These are phyloP conservation scores for Dictyophora rubrovolvata DNA, from an alignment of 768 basidiomycete genomes.

Conservation along the genomic window DNA sequence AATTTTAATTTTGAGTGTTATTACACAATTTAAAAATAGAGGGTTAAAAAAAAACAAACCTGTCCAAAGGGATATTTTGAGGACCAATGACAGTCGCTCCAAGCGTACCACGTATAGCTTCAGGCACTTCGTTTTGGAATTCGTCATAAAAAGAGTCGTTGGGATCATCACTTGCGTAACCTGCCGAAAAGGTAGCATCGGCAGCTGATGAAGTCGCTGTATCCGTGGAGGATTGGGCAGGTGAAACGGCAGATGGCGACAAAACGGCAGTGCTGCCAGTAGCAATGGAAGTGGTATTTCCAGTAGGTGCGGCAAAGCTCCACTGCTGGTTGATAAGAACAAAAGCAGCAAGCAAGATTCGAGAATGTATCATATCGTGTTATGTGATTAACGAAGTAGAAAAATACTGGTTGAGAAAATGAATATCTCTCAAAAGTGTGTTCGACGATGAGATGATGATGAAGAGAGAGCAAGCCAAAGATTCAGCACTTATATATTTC, in stretches of 20 bases:
- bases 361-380: background rate
- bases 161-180: background rate
- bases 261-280: background rate
- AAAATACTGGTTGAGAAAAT: too few species aligned
- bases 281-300: background rate
- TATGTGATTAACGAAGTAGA: too few species aligned
- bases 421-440: background rate
- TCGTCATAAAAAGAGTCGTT: slow-evolving; percentile 5
- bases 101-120: slow-evolving; percentile 35
- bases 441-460: background rate
- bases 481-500: background rate
- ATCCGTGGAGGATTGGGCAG: background rate
- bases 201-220: background rate
- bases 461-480: background rate
- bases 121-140: slow-evolving; percentile 19
- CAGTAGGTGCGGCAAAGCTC: background rate
- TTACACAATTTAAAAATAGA: background rate
- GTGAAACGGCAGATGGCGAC: background rate
- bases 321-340: background rate
- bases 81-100: slow-evolving; percentile 46
- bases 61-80: slow-evolving; percentile 42
- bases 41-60: slow-evolving; percentile 9
- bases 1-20: background rate
- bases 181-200: background rate
- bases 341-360: background rate